Base-by-base conservation (phyloP, 2,329 filamentous ascomycete genomes). In the Dactylellina cionopaga region DNA sequence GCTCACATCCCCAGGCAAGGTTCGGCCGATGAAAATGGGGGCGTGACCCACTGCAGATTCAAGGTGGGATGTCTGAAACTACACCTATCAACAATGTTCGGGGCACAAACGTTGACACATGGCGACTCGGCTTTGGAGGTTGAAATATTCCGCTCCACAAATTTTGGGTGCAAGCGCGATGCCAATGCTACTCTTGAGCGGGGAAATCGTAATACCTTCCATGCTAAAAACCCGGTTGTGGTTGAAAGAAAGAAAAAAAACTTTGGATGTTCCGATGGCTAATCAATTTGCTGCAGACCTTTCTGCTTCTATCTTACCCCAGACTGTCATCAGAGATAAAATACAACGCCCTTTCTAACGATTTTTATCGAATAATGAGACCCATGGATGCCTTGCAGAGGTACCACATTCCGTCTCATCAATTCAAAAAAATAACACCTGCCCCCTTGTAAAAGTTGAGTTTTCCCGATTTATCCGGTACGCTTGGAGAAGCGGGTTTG, bases 381-480 rank as follows among this genome's bases (percentile, higher is more conserved):
- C 51, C 54, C 63, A 68, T 60, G 63, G 63, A 60, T 68, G 46
- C 54, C 63, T 60, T 54, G 47, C 52, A 68, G 46, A 52, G 41
- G 62, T 69, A 55, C 54, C 64, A 29, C 63, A 56, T 70, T 47
- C 56, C 47, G 31, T 62, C 66, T 56, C 66, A 55, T 64, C 58
- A 41, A n/a, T 43, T 31, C 29, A 43, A 52, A 56, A 58, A 66
- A 66, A 66, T 56, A 52, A 35, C 66, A 56, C 43, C 35, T 64
- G 31, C 27, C 49, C 25, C 63, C 58, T 43, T 71, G 66, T 64
- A 56, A 64, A 71, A 71, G 51, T 58, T 71, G 66, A 55, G 64
- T 71, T 71, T 58, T 71, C 66, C 66, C 66, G 66, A 43, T 71
- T 71, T 71, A 71, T 64, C 66, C 66, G 58, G 66, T 31, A 58